Evolutionary conservation across 2,329 filamentous ascomycete species (phyloP).

Genomic region (Orbilia ellipsospora): DNA sequence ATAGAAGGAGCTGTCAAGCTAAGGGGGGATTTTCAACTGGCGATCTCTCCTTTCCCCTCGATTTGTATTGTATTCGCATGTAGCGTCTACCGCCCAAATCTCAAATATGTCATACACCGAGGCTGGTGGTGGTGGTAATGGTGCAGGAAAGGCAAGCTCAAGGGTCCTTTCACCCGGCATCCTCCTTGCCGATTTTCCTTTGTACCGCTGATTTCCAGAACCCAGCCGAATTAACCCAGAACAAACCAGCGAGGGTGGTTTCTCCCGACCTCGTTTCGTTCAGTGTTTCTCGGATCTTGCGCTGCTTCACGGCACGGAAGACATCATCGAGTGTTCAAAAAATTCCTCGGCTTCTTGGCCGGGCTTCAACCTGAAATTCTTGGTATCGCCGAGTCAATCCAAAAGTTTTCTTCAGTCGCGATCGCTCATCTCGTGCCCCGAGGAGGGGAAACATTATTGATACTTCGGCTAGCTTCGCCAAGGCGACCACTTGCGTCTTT

Average conservation of each 20-base stretch:
- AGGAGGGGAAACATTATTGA: slow-evolving; percentile 1
- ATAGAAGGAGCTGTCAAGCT: slow-evolving; percentile 43
- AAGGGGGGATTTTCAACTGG: slow-evolving; percentile 16
- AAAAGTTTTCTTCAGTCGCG: slow-evolving; percentile 8
- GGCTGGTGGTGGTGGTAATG: slow-evolving; percentile 13
- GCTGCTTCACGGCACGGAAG: slow-evolving; percentile 30
- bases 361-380: slow-evolving; percentile 36
- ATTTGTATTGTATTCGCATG: slow-evolving; percentile 23
- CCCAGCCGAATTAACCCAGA: slow-evolving; percentile 26
- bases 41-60: slow-evolving; percentile 23
- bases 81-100: slow-evolving; percentile 30
- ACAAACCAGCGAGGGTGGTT: neutral
- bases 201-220: slow-evolving; percentile 26
- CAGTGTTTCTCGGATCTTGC: slow-evolving; percentile 31
- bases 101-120: slow-evolving; percentile 40
- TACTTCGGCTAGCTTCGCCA: slow-evolving; percentile 48
- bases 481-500: slow-evolving; percentile 26
- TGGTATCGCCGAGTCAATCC: slow-evolving; percentile 50
- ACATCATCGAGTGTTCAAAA: slow-evolving; percentile 30
- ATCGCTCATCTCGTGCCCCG: slow-evolving; percentile 28
- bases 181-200: slow-evolving; percentile 23
- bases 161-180: slow-evolving; percentile 44
- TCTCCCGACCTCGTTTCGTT: slow-evolving; percentile 24
- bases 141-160: neutral
- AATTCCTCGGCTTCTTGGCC: slow-evolving; percentile 9